These are phyloP conservation scores for Epichloe bromicola DNA, from an alignment of 2,329 filamentous ascomycete species.

Conservation along the genomic window DNA sequence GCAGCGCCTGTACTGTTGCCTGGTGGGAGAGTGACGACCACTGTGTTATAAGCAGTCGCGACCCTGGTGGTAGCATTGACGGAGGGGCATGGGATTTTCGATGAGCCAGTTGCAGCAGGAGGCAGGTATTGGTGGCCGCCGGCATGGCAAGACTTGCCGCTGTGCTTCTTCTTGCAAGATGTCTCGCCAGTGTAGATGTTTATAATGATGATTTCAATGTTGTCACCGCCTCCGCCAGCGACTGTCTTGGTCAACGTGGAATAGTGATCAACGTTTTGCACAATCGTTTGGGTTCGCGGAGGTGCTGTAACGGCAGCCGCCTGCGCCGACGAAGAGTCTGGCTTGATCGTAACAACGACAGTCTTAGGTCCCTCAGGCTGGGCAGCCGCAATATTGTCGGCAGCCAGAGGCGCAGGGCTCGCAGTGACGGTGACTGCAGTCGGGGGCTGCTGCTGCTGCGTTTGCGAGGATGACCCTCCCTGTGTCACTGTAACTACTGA, in stretches of 20 bases:
- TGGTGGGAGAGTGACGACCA: slow-evolving; percentile 18
- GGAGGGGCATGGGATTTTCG: slow-evolving; percentile 12
- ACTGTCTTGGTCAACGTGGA: slow-evolving; percentile 14
- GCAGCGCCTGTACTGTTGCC: not conserved
- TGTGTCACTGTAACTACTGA: slow-evolving; percentile 8
- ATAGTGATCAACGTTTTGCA: slow-evolving; percentile 8
- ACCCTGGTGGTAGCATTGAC: slow-evolving; percentile 17
- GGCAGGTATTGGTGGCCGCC: not conserved
- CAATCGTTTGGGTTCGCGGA: slow-evolving; percentile 7
- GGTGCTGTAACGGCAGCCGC: slow-evolving; percentile 13
- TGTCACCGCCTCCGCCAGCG: slow-evolving; percentile 10
- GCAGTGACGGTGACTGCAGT: not conserved
- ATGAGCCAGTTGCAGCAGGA: slow-evolving; percentile 1
- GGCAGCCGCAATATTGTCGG: not conserved
- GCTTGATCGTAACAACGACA: slow-evolving; percentile 7
- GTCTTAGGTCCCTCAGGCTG: slow-evolving; percentile 7
- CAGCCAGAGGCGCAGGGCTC: not conserved
- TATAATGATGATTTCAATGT: slow-evolving; percentile 20
- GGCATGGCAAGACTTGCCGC: slow-evolving; percentile 14
- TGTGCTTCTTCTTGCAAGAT: slow-evolving; percentile 15
- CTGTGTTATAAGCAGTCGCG: slow-evolving; percentile 23
- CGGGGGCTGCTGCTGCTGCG: not conserved
- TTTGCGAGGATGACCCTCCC: not conserved
- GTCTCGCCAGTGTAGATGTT: slow-evolving; percentile 18
- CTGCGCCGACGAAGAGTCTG: slow-evolving; percentile 7